Conservation (phyloP, 768 basidiomycete species). For the Galerina marginata region DNA sequence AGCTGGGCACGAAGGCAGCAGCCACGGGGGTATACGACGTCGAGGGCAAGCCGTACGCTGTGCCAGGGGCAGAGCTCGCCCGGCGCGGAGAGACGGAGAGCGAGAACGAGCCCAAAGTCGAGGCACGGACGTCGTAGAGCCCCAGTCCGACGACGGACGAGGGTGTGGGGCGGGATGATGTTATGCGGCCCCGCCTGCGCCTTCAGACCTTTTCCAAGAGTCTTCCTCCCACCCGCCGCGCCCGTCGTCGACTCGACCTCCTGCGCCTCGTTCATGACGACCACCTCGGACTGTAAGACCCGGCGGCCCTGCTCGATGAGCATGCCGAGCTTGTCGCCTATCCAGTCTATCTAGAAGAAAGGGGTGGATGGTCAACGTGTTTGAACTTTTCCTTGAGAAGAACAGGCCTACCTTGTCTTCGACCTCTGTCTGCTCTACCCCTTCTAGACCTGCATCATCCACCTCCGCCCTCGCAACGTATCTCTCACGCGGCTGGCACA, state of each 20-base stretch:
- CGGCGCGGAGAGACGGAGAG: constrained; percentile 25
- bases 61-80: constrained; percentile 2
- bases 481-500: constrained; percentile 28
- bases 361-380: too few relatives aligned
- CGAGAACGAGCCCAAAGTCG: background rate
- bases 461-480: constrained; percentile 18
- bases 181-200: constrained; percentile 11
- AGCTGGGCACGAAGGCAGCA: constrained; percentile 21
- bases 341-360: constrained; percentile 77
- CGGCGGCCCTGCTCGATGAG: constrained; percentile 83
- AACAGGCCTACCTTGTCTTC: constrained; percentile 46
- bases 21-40: constrained; percentile 14
- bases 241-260: constrained; percentile 84
- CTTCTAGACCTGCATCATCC: constrained; percentile 13
- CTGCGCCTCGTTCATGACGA: constrained; percentile 73
- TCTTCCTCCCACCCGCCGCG: constrained; percentile 79
- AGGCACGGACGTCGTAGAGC: constrained; percentile 8
- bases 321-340: constrained; percentile 67
- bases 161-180: constrained; percentile 24
- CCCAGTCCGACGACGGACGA: constrained; percentile 33
- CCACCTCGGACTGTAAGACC: constrained; percentile 78
- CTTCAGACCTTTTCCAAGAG: constrained; percentile 9
- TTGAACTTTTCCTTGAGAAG: too few relatives aligned
- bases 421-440: constrained; percentile 34
- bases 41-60: constrained; percentile 21